Evolutionary conservation across 169 alveolate species (phyloP), one percentile per base, ranked within the genome.

Genomic region (Hammondia hammondi): DNA sequence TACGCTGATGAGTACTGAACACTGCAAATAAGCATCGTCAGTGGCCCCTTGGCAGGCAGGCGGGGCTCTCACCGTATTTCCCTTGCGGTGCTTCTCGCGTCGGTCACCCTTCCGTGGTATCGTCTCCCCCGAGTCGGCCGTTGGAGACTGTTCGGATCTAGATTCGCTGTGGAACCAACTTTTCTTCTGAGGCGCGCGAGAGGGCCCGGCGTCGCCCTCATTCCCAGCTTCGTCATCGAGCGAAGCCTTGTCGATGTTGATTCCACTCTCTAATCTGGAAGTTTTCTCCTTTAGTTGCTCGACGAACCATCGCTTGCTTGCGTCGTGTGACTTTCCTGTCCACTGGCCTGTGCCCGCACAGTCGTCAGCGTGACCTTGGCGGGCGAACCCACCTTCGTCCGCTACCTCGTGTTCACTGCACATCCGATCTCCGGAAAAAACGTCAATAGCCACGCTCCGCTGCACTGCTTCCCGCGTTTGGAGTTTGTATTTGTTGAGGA

Each of bases 341-440:
- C 32, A 17, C 24, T 35, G 48, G 48, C 21, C 43, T 73, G 48
- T 32, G 24, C 6, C 85, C 46, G 85, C 32, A 32, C 4, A n/a
- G 52, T 32, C 27, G 24, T 24, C 32, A 6, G 5, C 43, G 43
- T 73, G 46, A 12, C 85, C 85, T 73, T 1, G 19, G 85, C 37
- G 81, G 0, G 48, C 85, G 85, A 35, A 37, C 52, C 43, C 43
- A n/a, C 32, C 27, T 14, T 73, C 46, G 43, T 73, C 52, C 24
- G 85, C 24, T 32, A 6, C 72, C 29, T 43, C n/a, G 35, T 37
- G 45, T 4, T 61, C 32, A 32, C n/a, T 37, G 46, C 43, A 37
- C 87, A 29, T 39, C 87, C 95, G 57, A 39, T 52, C 89, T 46
- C 37, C 48, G 2, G 95, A 43, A 61, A 92, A 92, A 21, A 92